phyloP scores from a whole-genome alignment of 2,329 filamentous ascomycete species.

The Colletotrichum tabaci region DNA sequence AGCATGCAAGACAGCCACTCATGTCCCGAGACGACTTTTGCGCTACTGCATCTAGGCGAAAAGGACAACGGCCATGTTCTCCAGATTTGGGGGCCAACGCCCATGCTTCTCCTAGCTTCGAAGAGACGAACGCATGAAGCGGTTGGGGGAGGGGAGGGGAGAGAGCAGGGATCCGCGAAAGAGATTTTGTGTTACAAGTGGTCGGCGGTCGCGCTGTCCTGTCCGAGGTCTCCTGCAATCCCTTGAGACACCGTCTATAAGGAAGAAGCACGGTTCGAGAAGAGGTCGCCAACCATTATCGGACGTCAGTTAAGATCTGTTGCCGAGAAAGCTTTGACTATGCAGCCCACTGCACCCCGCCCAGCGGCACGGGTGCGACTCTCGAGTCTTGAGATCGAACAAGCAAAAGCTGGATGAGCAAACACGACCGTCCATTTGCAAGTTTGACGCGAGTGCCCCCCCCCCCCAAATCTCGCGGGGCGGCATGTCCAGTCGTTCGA shows the following conservation, averaged over 20 bases:
- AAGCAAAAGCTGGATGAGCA: neutral
- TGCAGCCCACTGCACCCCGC: slow-evolving; percentile 32
- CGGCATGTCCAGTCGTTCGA: neutral
- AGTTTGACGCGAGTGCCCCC: neutral
- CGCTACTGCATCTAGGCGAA: slow-evolving; percentile 38
- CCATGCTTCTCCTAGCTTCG: slow-evolving; percentile 17
- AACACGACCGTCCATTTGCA: no score
- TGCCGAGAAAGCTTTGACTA: slow-evolving; percentile 37
- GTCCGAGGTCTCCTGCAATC: slow-evolving; percentile 9
- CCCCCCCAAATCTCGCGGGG: neutral
- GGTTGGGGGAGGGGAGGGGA: neutral
- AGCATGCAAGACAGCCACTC: slow-evolving; percentile 37
- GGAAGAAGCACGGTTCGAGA: slow-evolving; percentile 25
- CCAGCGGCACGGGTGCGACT: slow-evolving; percentile 10
- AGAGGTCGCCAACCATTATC: slow-evolving; percentile 20
- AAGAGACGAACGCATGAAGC: slow-evolving; percentile 26
- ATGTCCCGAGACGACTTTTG: neutral
- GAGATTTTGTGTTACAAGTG: slow-evolving; percentile 23
- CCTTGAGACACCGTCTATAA: neutral
- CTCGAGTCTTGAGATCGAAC: slow-evolving; percentile 6
- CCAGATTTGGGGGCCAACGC: slow-evolving; percentile 37
- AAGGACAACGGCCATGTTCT: slow-evolving; percentile 38
- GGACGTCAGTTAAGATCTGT: slow-evolving; percentile 23
- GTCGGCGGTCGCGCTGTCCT: neutral
- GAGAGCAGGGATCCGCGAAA: slow-evolving; percentile 17